Evolutionary conservation across 2,329 filamentous ascomycete species (phyloP).

Genomic region (Fusarium devonianum): DNA sequence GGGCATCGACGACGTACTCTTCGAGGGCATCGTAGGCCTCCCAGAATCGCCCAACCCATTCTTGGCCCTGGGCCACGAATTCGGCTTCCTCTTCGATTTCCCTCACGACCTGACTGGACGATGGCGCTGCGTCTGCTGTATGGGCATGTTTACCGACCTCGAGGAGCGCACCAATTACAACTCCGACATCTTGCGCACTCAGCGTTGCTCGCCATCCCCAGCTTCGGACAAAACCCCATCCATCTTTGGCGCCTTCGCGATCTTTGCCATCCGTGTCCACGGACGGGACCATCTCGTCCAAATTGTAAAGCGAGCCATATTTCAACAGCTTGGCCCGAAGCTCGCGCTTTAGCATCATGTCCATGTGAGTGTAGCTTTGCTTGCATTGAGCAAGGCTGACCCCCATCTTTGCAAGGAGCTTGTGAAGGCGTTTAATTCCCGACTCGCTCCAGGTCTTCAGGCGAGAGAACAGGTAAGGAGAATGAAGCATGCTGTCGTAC

Average conservation of each 20-base stretch:
- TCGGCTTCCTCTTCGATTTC: slow-evolving; percentile 58
- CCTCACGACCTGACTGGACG: slow-evolving; percentile 44
- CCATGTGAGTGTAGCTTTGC: slow-evolving; percentile 97
- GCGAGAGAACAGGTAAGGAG: slow-evolving; percentile 88
- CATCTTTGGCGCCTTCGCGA: slow-evolving; percentile 78
- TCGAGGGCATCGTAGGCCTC: slow-evolving; percentile 76
- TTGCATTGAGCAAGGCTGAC: slow-evolving; percentile 92
- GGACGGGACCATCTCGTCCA: slow-evolving; percentile 90
- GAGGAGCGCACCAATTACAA: slow-evolving; percentile 88
- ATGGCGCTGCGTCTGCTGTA: slow-evolving; percentile 42
- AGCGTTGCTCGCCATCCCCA: slow-evolving; percentile 98
- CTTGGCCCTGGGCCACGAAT: slow-evolving; percentile 62
- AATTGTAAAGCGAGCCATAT: slow-evolving; percentile 90
- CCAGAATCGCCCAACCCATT: slow-evolving; percentile 74
- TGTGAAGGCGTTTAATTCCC: slow-evolving; percentile 87
- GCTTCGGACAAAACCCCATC: slow-evolving; percentile 95
- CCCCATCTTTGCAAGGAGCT: slow-evolving; percentile 97
- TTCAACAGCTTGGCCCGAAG: slow-evolving; percentile 85
- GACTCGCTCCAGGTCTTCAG: slow-evolving; percentile 94
- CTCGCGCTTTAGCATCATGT: slow-evolving; percentile 92
- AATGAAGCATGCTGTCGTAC: slow-evolving; percentile 98
- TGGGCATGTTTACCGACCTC: slow-evolving; percentile 78
- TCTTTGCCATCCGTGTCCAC: slow-evolving; percentile 74
- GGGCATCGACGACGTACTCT: slow-evolving; percentile 58
- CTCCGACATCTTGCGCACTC: slow-evolving; percentile 92